Base-by-base conservation (phyloP, 306 rosid genomes). In the Prunus kanzakura region DNA sequence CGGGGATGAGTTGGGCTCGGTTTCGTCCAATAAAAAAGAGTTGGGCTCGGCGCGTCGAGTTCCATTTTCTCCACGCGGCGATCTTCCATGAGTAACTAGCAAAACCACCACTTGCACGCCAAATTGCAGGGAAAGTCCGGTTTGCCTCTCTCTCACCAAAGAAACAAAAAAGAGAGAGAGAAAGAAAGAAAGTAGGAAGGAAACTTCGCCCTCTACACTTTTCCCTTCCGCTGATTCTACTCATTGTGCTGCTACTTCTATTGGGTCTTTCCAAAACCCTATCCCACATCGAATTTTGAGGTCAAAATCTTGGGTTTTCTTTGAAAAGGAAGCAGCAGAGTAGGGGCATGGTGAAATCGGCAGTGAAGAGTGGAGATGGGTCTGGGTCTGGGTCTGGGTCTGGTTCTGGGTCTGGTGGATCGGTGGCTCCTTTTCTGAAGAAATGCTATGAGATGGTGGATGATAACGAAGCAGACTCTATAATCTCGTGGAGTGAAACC, bases 391-490 rank as follows among this genome's bases (percentile, higher is more conserved):
- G 27, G 27, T 64, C 81, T 67, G 25, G 47, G 69, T 77, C 27
- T 25, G 27, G 27, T 1, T 23, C 25, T 23, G 27, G 27, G 27
- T 64, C 81, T 67, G 25, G 47, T 5, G 77, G 38, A 8, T 72
- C 90, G 56, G 87, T 88, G 76, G 80, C 97, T 20, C 98, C 98
- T 1, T 93, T 93, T 72, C 80, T 89, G 74, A 88, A 64, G 15
- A 93, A 93, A 22, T 89, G 96, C 81, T 93, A 89, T 72, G 88
- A 88, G 29, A 93, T 93, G 92, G 96, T 93, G 8, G 88, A 89
- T 61, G 96, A 91, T 30, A 71, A 27, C 8, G 79, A 83, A 32
- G 85, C 91, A 10, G 86, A 89, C 78, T 78, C 87, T 2, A 63
- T 89, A 16, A 89, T 93, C 81, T 83, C 87, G 19, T 93, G 98